Conservation (phyloP, 179 eudicot species). For the Silene coronaria region DNA sequence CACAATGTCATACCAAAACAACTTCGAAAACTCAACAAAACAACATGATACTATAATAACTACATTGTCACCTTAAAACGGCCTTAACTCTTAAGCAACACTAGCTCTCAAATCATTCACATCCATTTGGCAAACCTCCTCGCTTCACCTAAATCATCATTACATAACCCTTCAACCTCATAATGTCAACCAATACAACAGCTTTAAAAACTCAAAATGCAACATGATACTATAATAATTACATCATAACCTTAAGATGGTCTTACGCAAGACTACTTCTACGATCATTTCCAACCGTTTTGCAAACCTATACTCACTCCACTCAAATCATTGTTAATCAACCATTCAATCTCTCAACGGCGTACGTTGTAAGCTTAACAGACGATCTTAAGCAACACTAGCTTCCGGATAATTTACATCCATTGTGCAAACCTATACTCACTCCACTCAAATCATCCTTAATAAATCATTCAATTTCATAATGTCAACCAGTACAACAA, state of each 20-base stretch:
- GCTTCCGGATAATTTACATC: neutral
- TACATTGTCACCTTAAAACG: neutral
- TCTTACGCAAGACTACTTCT: neutral
- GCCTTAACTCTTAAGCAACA: neutral
- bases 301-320: neutral
- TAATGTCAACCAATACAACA: neutral
- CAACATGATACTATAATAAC: too few species aligned
- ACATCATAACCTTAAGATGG: too few species aligned
- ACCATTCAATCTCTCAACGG: neutral
- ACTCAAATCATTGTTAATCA: neutral
- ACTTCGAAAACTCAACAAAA: too few species aligned
- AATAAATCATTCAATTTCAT: neutral
- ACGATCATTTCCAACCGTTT: neutral
- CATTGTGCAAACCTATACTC: neutral
- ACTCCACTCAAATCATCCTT: neutral
- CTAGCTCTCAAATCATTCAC: too few species aligned
- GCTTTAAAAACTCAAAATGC: neutral
- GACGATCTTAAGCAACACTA: neutral
- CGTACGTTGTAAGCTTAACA: neutral
- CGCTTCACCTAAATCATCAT: too few species aligned
- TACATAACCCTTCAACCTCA: too few species aligned
- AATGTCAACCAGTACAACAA: neutral
- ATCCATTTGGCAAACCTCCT: too few species aligned
- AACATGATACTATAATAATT: too few species aligned
- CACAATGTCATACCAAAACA: too few species aligned